These are phyloP conservation scores for Protomyces pachydermus DNA, from an alignment of 1,139 yeast genomes.

Conservation along the genomic window DNA sequence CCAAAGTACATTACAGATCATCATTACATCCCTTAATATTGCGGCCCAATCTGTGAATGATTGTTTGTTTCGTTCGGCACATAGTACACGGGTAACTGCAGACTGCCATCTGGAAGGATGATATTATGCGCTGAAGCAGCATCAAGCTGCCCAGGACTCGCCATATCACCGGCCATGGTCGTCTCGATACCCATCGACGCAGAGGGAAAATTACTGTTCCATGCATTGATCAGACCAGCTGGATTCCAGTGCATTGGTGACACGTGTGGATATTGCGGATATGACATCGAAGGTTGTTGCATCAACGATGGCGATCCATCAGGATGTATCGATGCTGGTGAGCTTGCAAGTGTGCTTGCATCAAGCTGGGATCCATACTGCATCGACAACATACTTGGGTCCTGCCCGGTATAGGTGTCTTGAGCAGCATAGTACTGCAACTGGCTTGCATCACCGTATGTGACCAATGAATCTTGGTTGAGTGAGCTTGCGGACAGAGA, in stretches of 20 bases:
- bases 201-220: slow-evolving; percentile 11
- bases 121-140: neutral
- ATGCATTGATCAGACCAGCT: slow-evolving; percentile 16
- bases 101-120: neutral
- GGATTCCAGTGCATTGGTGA: slow-evolving; percentile 7
- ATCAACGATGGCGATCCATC: neutral
- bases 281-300: neutral
- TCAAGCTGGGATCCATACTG: neutral
- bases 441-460: neutral
- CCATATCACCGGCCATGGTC: neutral
- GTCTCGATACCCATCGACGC: neutral
- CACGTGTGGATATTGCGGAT: neutral
- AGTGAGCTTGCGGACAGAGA: neutral
- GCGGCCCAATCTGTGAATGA: too few species aligned
- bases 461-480: neutral
- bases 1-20: too few species aligned
- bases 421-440: neutral
- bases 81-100: neutral
- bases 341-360: neutral
- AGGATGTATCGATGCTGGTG: neutral
- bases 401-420: neutral
- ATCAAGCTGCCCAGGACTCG: neutral
- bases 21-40: too few species aligned
- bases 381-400: neutral
- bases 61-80: neutral